These are phyloP conservation scores for Pseudogymnoascus sp. DNA, from an alignment of 2,329 filamentous ascomycete genomes.

Conservation along the genomic window DNA sequence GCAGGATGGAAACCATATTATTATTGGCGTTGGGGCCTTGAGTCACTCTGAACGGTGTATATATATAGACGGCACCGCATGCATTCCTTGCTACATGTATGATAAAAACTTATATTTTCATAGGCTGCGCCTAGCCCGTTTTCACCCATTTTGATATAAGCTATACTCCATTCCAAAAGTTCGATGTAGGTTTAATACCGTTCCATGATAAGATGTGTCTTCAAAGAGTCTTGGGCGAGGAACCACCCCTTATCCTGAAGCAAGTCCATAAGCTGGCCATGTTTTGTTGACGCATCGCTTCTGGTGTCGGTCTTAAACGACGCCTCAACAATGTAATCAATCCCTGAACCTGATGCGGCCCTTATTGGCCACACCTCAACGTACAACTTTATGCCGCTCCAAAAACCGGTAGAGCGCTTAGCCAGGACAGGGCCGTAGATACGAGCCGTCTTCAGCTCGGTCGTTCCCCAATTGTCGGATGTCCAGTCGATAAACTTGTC, in stretches of 20 bases:
- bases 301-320: slow-evolving; percentile 25
- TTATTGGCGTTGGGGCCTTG: neutral
- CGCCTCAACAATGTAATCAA: slow-evolving; percentile 26
- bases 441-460: slow-evolving; percentile 20
- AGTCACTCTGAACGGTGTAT: neutral
- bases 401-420: slow-evolving; percentile 27
- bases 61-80: neutral
- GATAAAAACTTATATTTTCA: neutral
- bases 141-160: neutral
- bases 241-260: slow-evolving; percentile 26
- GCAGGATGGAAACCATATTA: neutral
- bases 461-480: slow-evolving; percentile 24
- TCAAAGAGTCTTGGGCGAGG: slow-evolving; percentile 23
- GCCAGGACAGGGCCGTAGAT: slow-evolving; percentile 29
- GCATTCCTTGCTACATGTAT: neutral
- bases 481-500: slow-evolving; percentile 28
- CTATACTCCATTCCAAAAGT: neutral
- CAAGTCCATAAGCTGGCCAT: slow-evolving; percentile 18
- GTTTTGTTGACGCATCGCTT: slow-evolving; percentile 18
- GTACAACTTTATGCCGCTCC: slow-evolving; percentile 26
- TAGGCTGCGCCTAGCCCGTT: neutral
- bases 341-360: slow-evolving; percentile 20
- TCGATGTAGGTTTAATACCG: slow-evolving; percentile 17
- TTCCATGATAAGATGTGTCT: slow-evolving; percentile 26
- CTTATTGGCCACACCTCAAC: slow-evolving; percentile 30